A percentile compares a stretch with the other conserved stretches of the same genome.
Evolutionary conservation across 164 flowering plant genomes (phyloP).

Genomic region (Houttuynia cordata): DNA sequence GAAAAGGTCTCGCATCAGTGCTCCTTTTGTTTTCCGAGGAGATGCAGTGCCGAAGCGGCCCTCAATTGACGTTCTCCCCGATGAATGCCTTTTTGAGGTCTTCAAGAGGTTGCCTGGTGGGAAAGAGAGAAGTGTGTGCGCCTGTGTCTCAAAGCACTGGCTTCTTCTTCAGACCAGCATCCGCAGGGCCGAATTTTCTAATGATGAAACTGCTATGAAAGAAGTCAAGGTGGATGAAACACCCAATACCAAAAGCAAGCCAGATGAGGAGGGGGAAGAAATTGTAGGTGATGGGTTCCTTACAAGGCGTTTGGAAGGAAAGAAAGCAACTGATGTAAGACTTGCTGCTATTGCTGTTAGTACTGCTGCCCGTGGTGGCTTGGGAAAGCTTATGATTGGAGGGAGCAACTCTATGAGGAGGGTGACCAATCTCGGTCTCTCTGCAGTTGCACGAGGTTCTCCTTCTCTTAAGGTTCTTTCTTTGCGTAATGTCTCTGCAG

Average conservation of each 20-base stretch:
- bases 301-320: constrained; percentile 62
- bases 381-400: constrained; percentile 60
- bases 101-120: constrained; percentile 48
- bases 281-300: constrained; percentile 42
- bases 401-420: constrained; percentile 39
- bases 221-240: neutral
- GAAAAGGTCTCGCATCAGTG: constrained; percentile 28
- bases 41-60: constrained; percentile 19
- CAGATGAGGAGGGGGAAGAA: constrained; percentile 14
- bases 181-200: constrained; percentile 26
- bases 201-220: constrained; percentile 4
- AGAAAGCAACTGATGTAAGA: constrained; percentile 77
- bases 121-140: constrained; percentile 48
- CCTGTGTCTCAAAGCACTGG: constrained; percentile 74
- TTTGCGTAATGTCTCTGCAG: constrained; percentile 44
- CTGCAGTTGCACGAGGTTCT: constrained; percentile 64
- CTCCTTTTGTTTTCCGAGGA: constrained; percentile 23
- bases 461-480: constrained; percentile 60
- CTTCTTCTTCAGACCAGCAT: constrained; percentile 51
- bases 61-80: constrained; percentile 62
- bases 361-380: constrained; percentile 54
- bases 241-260: no score
- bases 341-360: constrained; percentile 82
- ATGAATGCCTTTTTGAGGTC: constrained; percentile 75
- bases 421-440: constrained; percentile 55